Conservation (phyloP, 257 asterid species). For the Apocynum venetum region DNA sequence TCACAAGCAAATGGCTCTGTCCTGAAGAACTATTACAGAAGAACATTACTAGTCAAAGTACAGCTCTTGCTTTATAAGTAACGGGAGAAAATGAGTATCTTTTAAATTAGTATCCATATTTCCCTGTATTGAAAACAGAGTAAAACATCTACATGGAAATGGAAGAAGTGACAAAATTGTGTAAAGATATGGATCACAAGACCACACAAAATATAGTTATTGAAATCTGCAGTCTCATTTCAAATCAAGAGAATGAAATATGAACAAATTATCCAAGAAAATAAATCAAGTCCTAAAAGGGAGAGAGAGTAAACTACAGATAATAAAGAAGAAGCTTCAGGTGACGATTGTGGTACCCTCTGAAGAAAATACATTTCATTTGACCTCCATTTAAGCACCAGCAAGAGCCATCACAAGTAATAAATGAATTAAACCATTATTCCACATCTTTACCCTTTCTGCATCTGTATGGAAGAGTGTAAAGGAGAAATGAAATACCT, state of each 20-base stretch:
- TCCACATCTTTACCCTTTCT: not conserved
- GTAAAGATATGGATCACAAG: not conserved
- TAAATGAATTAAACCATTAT: not conserved
- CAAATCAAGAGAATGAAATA: not conserved
- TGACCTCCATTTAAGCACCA: not conserved
- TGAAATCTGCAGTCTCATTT: not conserved
- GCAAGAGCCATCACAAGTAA: not conserved
- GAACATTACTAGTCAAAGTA: slow-evolving; percentile 13
- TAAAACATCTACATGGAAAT: not conserved
- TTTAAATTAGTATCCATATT: not conserved
- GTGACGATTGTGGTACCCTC: not conserved
- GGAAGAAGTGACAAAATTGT: not conserved
- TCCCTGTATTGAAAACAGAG: not conserved
- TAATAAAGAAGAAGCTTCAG: not conserved
- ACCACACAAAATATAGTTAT: not conserved
- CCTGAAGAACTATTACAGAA: slow-evolving; percentile 56
- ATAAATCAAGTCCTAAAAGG: not conserved
- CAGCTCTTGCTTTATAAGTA: slow-evolving; percentile 1
- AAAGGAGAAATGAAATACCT: slow-evolving; percentile 39
- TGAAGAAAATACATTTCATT: not conserved
- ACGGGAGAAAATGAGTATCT: not conserved
- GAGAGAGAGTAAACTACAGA: not conserved
- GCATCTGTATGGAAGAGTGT: not conserved
- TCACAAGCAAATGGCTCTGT: slow-evolving; percentile 71
- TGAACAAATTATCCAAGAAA: not conserved